A percentile compares a stretch with the other conserved stretches of the same genome.
These are phyloP conservation scores for Xylariaceae sp. DNA, from an alignment of 2,329 filamentous ascomycete species.

Conservation along the genomic window DNA sequence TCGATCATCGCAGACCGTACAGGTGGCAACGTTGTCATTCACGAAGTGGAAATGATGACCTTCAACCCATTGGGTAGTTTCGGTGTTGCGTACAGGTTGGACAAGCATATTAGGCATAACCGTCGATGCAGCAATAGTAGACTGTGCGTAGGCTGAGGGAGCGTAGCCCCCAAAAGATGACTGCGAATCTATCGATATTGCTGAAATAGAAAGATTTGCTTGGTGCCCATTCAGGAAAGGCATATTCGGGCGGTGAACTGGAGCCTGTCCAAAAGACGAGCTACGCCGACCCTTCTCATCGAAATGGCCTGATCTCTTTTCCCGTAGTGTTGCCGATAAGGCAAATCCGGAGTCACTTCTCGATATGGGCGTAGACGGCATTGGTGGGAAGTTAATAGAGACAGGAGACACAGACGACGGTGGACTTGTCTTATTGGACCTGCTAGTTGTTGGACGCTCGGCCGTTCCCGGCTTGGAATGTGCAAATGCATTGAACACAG, in stretches of 20 bases:
- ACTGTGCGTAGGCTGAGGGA: constrained; percentile 79
- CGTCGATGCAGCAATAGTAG: constrained; percentile 79
- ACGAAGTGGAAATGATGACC: constrained; percentile 74
- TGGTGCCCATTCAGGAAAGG: constrained; percentile 69
- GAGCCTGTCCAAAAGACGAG: constrained; percentile 79
- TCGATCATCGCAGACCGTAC: constrained; percentile 73
- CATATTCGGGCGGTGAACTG: constrained; percentile 64
- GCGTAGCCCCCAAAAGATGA: constrained; percentile 75
- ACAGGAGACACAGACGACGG: constrained; percentile 68
- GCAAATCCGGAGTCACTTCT: constrained; percentile 90
- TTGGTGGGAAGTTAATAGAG: constrained; percentile 70
- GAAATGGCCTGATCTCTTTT: constrained; percentile 93
- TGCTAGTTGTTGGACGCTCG: constrained; percentile 75
- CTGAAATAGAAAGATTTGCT: constrained; percentile 54
- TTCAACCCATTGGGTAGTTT: constrained; percentile 78
- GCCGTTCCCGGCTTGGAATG: constrained; percentile 66
- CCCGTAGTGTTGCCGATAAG: constrained; percentile 76
- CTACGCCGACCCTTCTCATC: constrained; percentile 74
- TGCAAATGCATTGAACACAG: constrained; percentile 89
- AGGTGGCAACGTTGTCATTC: constrained; percentile 57
- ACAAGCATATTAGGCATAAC: constrained; percentile 83
- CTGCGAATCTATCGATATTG: constrained; percentile 57
- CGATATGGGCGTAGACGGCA: constrained; percentile 75
- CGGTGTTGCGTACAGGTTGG: constrained; percentile 73
- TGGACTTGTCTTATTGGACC: constrained; percentile 57